Evolutionary conservation across 2,329 filamentous ascomycete genomes (phyloP).

Genomic region (Hypoxylon sp.): DNA sequence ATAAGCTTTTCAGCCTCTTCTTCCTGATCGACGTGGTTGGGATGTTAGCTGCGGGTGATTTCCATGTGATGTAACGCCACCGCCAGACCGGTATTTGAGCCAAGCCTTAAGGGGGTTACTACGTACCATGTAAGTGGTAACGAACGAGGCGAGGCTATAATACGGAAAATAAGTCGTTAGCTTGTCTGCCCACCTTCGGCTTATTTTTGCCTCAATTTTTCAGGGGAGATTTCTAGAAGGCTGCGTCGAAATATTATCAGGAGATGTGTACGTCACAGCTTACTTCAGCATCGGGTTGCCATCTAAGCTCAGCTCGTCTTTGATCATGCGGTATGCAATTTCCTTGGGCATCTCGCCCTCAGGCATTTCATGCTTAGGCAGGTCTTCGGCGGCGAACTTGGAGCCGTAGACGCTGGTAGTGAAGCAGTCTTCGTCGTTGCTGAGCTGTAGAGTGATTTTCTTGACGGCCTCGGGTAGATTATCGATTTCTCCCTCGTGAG

Average conservation of each 20-base stretch:
- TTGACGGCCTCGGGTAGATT: slow-evolving; percentile 57
- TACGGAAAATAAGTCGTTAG: slow-evolving; percentile 23
- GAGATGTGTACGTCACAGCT: slow-evolving; percentile 49
- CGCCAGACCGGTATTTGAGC: slow-evolving; percentile 22
- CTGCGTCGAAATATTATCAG: slow-evolving; percentile 29
- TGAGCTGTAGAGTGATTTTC: slow-evolving; percentile 64
- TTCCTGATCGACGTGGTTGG: slow-evolving; percentile 68
- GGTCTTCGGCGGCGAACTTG: slow-evolving; percentile 82
- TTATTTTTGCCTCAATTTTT: slow-evolving; percentile 22
- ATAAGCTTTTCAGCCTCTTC: slow-evolving; percentile 97
- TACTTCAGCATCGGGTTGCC: slow-evolving; percentile 91
- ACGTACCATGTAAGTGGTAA: slow-evolving; percentile 93
- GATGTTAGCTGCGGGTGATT: slow-evolving; percentile 27
- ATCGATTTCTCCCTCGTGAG: slow-evolving; percentile 51
- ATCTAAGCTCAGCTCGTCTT: slow-evolving; percentile 92
- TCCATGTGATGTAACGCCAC: slow-evolving; percentile 29
- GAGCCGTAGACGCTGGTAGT: slow-evolving; percentile 91
- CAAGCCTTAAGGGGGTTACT: slow-evolving; percentile 13
- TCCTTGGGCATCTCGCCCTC: slow-evolving; percentile 91
- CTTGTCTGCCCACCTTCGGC: slow-evolving; percentile 33
- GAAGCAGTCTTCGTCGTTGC: slow-evolving; percentile 70
- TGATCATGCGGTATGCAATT: slow-evolving; percentile 97
- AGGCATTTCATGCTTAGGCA: slow-evolving; percentile 89
- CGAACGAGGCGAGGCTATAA: slow-evolving; percentile 86
- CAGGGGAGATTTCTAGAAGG: slow-evolving; percentile 9